phyloP scores from a whole-genome alignment of 768 basidiomycete genomes.

The Leccinum barrowsii region DNA sequence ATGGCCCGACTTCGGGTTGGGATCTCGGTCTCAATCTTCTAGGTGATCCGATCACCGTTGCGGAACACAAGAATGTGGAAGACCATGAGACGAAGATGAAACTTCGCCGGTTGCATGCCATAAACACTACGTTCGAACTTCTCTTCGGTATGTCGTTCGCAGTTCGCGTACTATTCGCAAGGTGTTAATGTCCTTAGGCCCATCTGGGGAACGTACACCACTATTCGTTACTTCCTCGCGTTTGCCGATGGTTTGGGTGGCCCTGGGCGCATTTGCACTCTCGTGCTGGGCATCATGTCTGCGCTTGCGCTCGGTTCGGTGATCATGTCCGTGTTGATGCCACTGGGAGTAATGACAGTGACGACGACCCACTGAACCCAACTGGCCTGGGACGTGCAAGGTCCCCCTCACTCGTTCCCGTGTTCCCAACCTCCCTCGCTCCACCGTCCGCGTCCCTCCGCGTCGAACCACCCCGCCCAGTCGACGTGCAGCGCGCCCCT shows the following conservation, averaged over 20 bases:
- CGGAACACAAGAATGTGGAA: conserved; percentile 31
- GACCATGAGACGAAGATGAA: conserved; percentile 28
- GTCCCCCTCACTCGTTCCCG: no score
- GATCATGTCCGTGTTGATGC: conserved; percentile 40
- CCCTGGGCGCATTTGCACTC: conserved; percentile 35
- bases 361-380: no score
- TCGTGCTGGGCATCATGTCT: conserved; percentile 25
- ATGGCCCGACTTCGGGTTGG: conserved; percentile 30
- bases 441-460: no score
- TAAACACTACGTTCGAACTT: conserved; percentile 27
- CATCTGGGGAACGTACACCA: conserved; percentile 59
- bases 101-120: conserved; percentile 33
- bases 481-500: no score
- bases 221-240: conserved; percentile 63
- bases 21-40: conserved; percentile 29
- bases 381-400: no score
- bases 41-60: conserved; percentile 29
- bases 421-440: no score
- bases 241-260: conserved; percentile 44
- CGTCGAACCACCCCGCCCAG: no score
- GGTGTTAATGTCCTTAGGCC: conserved; percentile 30
- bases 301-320: conserved; percentile 22
- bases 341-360: conserved; percentile 12
- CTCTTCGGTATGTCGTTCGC: conserved; percentile 34
- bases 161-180: conserved; percentile 1